These are phyloP conservation scores for Heliamphora exappendiculata DNA, from an alignment of 148 eudicot genomes.

Conservation along the genomic window DNA sequence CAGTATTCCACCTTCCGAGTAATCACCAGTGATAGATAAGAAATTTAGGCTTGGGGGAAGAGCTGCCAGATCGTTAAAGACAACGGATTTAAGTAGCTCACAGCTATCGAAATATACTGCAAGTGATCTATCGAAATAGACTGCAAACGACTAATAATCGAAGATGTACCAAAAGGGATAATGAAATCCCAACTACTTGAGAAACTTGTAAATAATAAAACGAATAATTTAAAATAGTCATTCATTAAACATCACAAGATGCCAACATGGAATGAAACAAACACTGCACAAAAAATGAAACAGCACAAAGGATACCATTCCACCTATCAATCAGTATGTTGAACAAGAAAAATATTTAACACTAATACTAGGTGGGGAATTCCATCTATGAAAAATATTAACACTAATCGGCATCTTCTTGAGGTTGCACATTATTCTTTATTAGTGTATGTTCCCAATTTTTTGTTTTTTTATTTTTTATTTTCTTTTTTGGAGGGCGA, in stretches of 20 bases:
- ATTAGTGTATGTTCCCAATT: too few relatives aligned
- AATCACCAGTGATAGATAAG: constrained; percentile 90
- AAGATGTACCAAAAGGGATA: not conserved
- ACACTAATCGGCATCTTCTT: too few relatives aligned
- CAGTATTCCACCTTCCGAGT: constrained; percentile 74
- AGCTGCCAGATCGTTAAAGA: constrained; percentile 53
- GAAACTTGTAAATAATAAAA: not conserved
- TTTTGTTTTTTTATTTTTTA: too few relatives aligned
- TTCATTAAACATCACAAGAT: too few relatives aligned
- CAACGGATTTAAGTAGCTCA: constrained; percentile 6
- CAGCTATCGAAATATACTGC: not conserved
- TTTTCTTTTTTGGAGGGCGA: too few relatives aligned
- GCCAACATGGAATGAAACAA: not conserved
- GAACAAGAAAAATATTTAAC: not conserved
- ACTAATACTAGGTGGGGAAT: too few relatives aligned
- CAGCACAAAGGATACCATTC: not conserved
- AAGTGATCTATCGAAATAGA: not conserved
- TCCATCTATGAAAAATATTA: too few relatives aligned
- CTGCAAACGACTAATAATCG: not conserved
- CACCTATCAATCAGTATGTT: not conserved
- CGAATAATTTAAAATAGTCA: not conserved
- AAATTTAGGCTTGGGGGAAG: constrained; percentile 94
- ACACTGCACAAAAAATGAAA: not conserved
- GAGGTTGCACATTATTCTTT: too few relatives aligned
- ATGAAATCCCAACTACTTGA: not conserved